Evolutionary conservation across 371 early-diverging fungal genomes (phyloP).

Genomic region (Mucor saturninus): DNA sequence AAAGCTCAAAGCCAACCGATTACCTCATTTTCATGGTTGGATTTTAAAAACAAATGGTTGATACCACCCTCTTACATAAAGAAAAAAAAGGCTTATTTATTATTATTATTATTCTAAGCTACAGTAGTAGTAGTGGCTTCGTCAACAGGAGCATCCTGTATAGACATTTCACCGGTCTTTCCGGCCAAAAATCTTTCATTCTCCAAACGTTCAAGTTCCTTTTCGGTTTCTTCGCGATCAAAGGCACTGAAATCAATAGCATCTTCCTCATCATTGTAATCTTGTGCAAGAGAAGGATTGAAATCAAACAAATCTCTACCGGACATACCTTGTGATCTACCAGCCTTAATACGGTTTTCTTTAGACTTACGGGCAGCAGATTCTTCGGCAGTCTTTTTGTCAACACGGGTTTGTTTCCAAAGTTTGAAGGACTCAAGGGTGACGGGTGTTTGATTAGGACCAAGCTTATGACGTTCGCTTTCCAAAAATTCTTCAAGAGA

Average conservation of each 20-base stretch:
- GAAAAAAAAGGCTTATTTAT: no score
- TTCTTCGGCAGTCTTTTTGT: conserved; percentile 75
- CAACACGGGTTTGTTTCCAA: conserved; percentile 94
- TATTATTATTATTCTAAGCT: no score
- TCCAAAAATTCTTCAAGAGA: conserved; percentile 97
- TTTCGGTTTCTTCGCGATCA: conserved; percentile 54
- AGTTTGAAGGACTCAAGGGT: conserved; percentile 92
- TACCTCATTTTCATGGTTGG: no score
- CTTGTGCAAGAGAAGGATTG: conserved; percentile 88
- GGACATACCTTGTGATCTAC: conserved; percentile 90
- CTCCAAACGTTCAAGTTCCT: conserved; percentile 45
- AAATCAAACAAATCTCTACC: conserved; percentile 98
- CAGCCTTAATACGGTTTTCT: conserved; percentile 91
- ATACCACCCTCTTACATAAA: no score
- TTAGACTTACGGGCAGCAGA: conserved; percentile 74
- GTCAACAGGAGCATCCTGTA: conserved; percentile 20
- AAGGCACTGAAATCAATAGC: conserved; percentile 65
- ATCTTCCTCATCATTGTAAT: conserved; percentile 72
- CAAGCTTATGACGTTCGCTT: conserved; percentile 95
- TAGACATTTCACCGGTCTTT: conserved; percentile 32
- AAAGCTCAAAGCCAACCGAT: no score
- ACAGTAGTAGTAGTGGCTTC: no score
- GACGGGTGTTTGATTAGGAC: conserved; percentile 93
- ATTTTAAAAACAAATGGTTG: no score
- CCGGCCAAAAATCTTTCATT: conserved; percentile 37